Evolutionary conservation across 768 basidiomycete genomes (phyloP).

Genomic region (Galerina marginata): DNA sequence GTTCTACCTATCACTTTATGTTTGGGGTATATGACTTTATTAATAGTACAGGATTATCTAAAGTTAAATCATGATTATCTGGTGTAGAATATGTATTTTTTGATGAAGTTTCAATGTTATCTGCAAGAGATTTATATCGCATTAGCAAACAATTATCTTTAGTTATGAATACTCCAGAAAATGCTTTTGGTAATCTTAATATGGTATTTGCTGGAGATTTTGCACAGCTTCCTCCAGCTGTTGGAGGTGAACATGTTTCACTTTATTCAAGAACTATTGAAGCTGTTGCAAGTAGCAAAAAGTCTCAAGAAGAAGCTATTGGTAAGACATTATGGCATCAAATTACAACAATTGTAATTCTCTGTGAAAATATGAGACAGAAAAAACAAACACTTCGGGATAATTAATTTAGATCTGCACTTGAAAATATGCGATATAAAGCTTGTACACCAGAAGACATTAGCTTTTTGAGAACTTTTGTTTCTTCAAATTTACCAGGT

Average conservation of each 20-base stretch:
- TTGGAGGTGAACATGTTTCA: conserved; percentile 20
- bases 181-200: conserved; percentile 42
- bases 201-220: conserved; percentile 52
- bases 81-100: conserved; percentile 44
- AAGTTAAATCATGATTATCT: conserved; percentile 21
- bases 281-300: not conserved
- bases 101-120: conserved; percentile 50
- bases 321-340: conserved; percentile 22
- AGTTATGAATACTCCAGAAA: conserved; percentile 18
- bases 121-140: conserved; percentile 30
- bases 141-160: conserved; percentile 29
- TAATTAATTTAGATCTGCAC: conserved; percentile 27
- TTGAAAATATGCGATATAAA: conserved; percentile 46
- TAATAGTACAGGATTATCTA: conserved; percentile 6
- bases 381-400: conserved; percentile 24
- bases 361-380: conserved; percentile 43
- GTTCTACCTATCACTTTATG: conserved; percentile 37
- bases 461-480: conserved; percentile 32
- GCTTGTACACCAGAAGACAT: conserved; percentile 44
- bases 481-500: conserved; percentile 20
- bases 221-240: conserved; percentile 44
- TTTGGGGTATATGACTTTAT: conserved; percentile 29
- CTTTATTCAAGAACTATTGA: conserved; percentile 11
- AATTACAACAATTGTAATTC: conserved; percentile 35
- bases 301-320: conserved; percentile 26